Conservation (phyloP, 352 stramenopile species). For the Blastocystis hominis region DNA sequence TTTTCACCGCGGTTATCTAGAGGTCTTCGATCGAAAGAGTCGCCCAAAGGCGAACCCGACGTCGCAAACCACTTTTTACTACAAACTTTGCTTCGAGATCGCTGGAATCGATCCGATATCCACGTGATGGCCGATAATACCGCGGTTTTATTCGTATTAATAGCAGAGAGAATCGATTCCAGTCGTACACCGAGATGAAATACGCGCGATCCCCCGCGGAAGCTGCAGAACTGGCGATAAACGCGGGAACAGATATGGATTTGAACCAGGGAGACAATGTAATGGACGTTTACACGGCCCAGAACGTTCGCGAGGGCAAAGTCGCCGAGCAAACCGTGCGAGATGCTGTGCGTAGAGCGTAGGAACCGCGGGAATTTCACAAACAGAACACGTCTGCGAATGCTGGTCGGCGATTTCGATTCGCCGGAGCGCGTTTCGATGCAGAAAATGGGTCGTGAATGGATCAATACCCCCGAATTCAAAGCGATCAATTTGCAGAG, state of each 20-base stretch:
- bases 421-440: not conserved
- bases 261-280: not conserved
- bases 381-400: not conserved
- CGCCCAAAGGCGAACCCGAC: not conserved
- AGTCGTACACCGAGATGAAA: not conserved
- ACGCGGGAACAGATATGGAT: not conserved
- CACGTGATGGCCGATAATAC: constrained; percentile 6
- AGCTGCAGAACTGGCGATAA: not conserved
- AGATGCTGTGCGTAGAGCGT: not conserved
- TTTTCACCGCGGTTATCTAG: not conserved
- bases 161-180: not conserved
- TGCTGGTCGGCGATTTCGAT: constrained; percentile 24
- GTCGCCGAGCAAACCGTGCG: not conserved
- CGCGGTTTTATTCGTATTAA: constrained; percentile 1
- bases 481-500: constrained; percentile 17
- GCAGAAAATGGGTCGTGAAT: not conserved
- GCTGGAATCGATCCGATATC: not conserved
- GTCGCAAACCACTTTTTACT: not conserved
- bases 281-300: not conserved
- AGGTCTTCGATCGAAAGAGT: not conserved
- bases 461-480: not conserved
- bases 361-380: not conserved
- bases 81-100: not conserved
- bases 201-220: not conserved
- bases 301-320: not conserved